These are phyloP conservation scores for Alectoria sarmentosa DNA, from an alignment of 495 filamentous ascomycete species.

Conservation along the genomic window DNA sequence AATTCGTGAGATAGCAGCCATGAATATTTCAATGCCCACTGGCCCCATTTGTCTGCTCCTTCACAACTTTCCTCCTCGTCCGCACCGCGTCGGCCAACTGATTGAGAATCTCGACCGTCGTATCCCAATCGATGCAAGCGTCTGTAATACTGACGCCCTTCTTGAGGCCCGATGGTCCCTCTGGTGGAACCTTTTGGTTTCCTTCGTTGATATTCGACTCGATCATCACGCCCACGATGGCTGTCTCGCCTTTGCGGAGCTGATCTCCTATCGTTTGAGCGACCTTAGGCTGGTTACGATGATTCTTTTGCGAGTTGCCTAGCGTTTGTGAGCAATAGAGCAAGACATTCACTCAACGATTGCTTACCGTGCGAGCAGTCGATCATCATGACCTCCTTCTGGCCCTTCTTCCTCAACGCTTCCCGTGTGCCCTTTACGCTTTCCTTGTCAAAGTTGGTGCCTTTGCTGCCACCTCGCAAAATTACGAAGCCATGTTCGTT, in stretches of 20 bases:
- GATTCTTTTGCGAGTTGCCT: constrained; percentile 91
- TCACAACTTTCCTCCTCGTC: constrained; percentile 46
- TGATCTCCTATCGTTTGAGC: constrained; percentile 76
- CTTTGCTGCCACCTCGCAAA: constrained; percentile 83
- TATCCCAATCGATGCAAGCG: constrained; percentile 92
- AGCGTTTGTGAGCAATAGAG: neutral
- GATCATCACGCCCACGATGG: constrained; percentile 98
- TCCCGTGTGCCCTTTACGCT: constrained; percentile 73
- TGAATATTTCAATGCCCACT: neutral
- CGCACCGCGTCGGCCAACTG: constrained; percentile 75
- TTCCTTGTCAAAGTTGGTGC: constrained; percentile 86
- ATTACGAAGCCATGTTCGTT: constrained; percentile 99
- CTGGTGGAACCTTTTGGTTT: constrained; percentile 82
- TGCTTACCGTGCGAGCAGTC: constrained; percentile 81
- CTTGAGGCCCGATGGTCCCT: constrained; percentile 83
- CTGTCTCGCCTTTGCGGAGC: constrained; percentile 72
- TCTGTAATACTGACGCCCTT: constrained; percentile 98
- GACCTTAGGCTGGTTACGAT: constrained; percentile 96
- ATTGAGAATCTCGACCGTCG: constrained; percentile 77
- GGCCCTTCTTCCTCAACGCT: constrained; percentile 57
- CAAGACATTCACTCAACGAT: neutral
- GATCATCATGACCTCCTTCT: constrained; percentile 80
- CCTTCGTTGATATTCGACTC: constrained; percentile 96
- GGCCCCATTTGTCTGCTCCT: constrained; percentile 15
- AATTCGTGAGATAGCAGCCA: neutral